Evolutionary conservation across 495 filamentous ascomycete species (phyloP).

Genomic region (Glarea lozoyensis): DNA sequence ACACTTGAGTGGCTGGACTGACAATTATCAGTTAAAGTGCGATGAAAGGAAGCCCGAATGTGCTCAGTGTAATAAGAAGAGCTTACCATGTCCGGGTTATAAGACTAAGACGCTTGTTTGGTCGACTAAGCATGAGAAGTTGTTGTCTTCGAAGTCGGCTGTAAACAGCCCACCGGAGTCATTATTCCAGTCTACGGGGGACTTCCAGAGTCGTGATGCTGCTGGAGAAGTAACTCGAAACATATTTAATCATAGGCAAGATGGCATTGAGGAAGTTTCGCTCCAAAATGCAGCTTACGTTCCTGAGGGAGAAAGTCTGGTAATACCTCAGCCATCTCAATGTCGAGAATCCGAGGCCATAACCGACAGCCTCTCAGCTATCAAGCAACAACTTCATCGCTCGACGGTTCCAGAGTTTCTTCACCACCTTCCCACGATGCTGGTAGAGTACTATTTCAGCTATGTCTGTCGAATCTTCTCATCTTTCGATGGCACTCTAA

Average conservation of each 20-base stretch:
- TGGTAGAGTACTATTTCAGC: conserved; percentile 53
- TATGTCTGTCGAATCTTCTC: conserved; percentile 49
- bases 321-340: background rate
- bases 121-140: conserved; percentile 42
- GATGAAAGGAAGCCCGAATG: conserved; percentile 46
- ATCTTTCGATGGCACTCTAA: conserved; percentile 49
- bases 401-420: conserved; percentile 27
- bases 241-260: too few relatives aligned
- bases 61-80: conserved; percentile 39
- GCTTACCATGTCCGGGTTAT: conserved; percentile 44
- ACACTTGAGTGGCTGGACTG: conserved; percentile 1
- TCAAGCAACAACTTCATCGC: conserved; percentile 18
- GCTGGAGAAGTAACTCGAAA: too few relatives aligned
- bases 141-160: conserved; percentile 2
- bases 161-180: conserved; percentile 26
- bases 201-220: background rate
- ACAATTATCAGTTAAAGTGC: conserved; percentile 40
- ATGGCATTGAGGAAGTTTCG: too few relatives aligned
- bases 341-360: conserved; percentile 14
- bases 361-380: conserved; percentile 23
- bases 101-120: conserved; percentile 39
- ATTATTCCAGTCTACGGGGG: conserved; percentile 21
- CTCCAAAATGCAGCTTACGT: background rate
- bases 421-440: conserved; percentile 41
- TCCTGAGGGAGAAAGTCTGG: background rate